Conservation (phyloP, 192 early-diverging fungal species). For the Dimargaris cristalligena region DNA sequence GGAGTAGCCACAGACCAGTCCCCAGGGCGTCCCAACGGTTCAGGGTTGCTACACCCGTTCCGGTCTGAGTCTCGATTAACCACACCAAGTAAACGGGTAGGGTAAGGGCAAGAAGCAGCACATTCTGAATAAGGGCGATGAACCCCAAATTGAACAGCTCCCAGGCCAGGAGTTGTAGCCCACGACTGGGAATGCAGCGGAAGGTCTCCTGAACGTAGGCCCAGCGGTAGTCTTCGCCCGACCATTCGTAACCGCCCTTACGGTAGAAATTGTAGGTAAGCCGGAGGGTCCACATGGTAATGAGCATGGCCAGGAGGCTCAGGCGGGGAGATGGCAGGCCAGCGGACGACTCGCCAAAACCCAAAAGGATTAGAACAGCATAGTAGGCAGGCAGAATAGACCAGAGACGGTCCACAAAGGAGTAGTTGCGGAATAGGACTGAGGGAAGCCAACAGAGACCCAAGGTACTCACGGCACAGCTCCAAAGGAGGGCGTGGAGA, state of each 20-base stretch:
- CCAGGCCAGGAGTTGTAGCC: constrained; percentile 29
- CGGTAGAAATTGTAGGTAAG: constrained; percentile 64
- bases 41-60: constrained; percentile 13
- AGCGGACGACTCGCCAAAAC: constrained; percentile 15
- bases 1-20: constrained; percentile 20
- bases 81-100: constrained; percentile 31
- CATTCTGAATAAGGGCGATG: constrained; percentile 54
- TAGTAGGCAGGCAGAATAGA: constrained; percentile 48
- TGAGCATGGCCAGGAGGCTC: constrained; percentile 24
- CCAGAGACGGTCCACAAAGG: constrained; percentile 65
- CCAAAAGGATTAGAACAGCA: constrained; percentile 26
- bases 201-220: constrained; percentile 20
- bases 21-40: constrained; percentile 29
- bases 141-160: constrained; percentile 50
- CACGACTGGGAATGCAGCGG: constrained; percentile 7
- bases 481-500: neutral
- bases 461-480: neutral
- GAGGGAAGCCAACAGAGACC: constrained; percentile 5
- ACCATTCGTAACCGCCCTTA: constrained; percentile 52
- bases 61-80: constrained; percentile 2
- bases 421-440: constrained; percentile 19
- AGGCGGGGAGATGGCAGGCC: constrained; percentile 22
- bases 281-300: constrained; percentile 50
- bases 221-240: constrained; percentile 68
- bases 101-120: constrained; percentile 43